Conservation (phyloP, 1,284 basidiomycete genomes). For the Ganoderma meredithae region DNA sequence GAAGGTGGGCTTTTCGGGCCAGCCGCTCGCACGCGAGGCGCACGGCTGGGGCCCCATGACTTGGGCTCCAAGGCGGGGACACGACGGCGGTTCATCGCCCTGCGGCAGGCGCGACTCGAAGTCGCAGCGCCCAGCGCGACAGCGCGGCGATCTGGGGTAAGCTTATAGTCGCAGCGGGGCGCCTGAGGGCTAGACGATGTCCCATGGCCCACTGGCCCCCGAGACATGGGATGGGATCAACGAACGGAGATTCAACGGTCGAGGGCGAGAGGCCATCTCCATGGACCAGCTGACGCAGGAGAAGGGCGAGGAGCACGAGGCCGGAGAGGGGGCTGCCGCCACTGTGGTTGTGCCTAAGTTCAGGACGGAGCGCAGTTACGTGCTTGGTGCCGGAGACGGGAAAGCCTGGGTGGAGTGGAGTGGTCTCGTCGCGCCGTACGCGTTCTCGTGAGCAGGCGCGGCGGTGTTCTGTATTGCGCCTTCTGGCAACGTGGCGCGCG, state of each 20-base stretch:
- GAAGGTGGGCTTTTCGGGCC: constrained; percentile 12
- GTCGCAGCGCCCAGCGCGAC: constrained; percentile 19
- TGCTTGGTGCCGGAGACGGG: constrained; percentile 14
- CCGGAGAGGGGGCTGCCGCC: constrained; percentile 6
- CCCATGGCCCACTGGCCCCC: constrained; percentile 8
- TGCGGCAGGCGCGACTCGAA: constrained; percentile 9
- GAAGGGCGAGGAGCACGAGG: constrained; percentile 13
- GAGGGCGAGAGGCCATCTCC: constrained; percentile 6
- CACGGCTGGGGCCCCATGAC: constrained; percentile 26
- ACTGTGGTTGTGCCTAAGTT: constrained; percentile 4
- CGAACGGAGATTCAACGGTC: constrained; percentile 22
- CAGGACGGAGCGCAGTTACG: constrained; percentile 8
- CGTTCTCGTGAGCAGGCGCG: constrained; percentile 29
- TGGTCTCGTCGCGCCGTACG: constrained; percentile 3
- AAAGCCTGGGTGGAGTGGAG: neutral
- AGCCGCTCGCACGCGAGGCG: constrained; percentile 18
- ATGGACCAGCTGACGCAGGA: constrained; percentile 23
- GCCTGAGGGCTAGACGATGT: neutral
- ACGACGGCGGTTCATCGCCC: constrained; percentile 19
- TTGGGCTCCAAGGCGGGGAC: constrained; percentile 17
- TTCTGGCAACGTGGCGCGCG: constrained; percentile 31
- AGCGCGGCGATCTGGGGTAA: constrained; percentile 20
- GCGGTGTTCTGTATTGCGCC: constrained; percentile 14
- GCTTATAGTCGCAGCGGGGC: neutral
- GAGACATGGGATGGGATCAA: neutral